phyloP scores from a whole-genome alignment of 106 monocot genomes.

The Ottelia alismoides region DNA sequence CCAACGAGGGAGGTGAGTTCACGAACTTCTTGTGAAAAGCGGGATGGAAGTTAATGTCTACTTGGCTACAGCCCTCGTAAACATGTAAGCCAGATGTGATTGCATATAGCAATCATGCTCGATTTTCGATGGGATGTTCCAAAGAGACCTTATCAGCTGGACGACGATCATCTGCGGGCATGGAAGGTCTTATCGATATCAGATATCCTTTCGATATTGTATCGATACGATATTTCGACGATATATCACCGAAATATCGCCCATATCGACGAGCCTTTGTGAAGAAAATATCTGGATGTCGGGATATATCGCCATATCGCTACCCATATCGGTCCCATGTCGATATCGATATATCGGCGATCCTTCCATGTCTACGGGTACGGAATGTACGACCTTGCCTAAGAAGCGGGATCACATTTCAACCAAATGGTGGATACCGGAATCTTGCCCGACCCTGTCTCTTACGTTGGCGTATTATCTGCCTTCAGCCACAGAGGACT shows the following conservation, averaged over 20 bases:
- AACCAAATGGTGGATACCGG: constrained; percentile 22
- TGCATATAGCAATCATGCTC: constrained; percentile 19
- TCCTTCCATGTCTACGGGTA: constrained; percentile 35
- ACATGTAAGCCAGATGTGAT: constrained; percentile 35
- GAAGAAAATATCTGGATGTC: no score
- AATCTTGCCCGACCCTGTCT: constrained; percentile 23
- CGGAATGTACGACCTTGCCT: constrained; percentile 32
- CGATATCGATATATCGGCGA: no score
- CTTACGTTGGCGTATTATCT: constrained; percentile 29
- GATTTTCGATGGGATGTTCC: constrained; percentile 17
- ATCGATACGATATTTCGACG: no score
- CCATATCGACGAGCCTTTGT: no score
- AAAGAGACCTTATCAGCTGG: constrained; percentile 30
- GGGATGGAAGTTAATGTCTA: constrained; percentile 13
- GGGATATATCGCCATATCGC: no score
- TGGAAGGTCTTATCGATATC: no score
- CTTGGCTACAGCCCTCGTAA: constrained; percentile 26
- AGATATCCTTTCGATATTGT: no score
- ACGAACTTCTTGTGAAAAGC: constrained; percentile 13
- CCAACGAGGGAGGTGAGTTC: constrained; percentile 24
- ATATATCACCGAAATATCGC: no score
- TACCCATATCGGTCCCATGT: no score
- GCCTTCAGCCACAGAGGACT: constrained; percentile 33
- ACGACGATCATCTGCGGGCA: constrained; percentile 32
- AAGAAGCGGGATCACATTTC: constrained; percentile 27